phyloP scores from a whole-genome alignment of 192 early-diverging fungal genomes.

The Gamsiella multidivaricata region DNA sequence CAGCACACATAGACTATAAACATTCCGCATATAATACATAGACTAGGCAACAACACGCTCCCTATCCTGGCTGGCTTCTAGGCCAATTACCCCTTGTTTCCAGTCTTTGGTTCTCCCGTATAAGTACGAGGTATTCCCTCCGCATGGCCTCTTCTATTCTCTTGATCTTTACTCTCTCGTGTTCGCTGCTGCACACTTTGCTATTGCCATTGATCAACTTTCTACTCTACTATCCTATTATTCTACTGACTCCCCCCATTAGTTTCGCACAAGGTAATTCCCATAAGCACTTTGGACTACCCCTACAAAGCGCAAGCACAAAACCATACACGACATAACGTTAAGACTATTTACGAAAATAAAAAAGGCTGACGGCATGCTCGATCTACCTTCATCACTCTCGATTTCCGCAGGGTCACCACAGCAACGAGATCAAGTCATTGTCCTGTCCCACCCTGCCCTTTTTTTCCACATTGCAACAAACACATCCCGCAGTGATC shows the following conservation, averaged over 20 bases:
- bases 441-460: not conserved
- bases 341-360: too few relatives aligned
- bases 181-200: not conserved
- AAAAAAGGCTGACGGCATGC: conserved; percentile 6
- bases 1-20: not conserved
- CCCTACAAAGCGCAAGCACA: not conserved
- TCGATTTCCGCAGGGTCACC: conserved; percentile 4
- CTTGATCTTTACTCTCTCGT: not conserved
- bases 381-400: not conserved
- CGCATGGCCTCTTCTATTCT: not conserved
- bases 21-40: too few relatives aligned
- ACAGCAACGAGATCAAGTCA: conserved; percentile 7
- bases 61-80: conserved; percentile 1
- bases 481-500: too few relatives aligned
- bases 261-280: not conserved
- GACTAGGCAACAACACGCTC: not conserved
- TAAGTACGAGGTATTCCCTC: too few relatives aligned
- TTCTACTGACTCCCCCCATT: not conserved
- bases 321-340: not conserved
- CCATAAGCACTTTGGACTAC: not conserved
- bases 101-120: not conserved
- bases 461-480: conserved; percentile 4
- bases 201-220: not conserved
- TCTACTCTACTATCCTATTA: conserved; percentile 1
- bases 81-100: conserved; percentile 2